phyloP scores from a whole-genome alignment of 2,329 filamentous ascomycete genomes.

The Biscogniauxia mediterranea region DNA sequence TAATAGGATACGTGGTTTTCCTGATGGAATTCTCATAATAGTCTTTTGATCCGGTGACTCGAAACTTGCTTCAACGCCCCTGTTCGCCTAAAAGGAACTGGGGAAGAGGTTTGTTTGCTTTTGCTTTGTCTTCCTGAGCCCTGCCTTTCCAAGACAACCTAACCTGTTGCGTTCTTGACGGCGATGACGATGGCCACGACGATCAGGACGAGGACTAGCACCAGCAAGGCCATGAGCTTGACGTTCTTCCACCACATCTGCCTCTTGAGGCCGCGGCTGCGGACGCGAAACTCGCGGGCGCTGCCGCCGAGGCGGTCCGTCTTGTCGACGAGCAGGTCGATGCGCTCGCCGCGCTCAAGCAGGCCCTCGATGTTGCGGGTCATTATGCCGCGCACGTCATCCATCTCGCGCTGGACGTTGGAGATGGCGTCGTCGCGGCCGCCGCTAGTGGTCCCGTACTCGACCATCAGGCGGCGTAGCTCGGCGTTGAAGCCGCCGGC shows the following conservation, averaged over 20 bases:
- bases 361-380: conserved; percentile 91
- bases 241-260: conserved; percentile 99
- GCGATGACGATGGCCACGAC: conserved; percentile 55
- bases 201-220: conserved; percentile 63
- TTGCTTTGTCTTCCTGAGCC: neutral
- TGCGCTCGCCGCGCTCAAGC: conserved; percentile 85
- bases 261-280: conserved; percentile 81
- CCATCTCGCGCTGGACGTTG: conserved; percentile 85
- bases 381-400: conserved; percentile 90
- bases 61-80: too few relatives aligned
- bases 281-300: conserved; percentile 84
- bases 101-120: too few relatives aligned
- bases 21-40: too few relatives aligned
- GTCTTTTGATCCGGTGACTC: too few relatives aligned
- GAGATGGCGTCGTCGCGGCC: conserved; percentile 78
- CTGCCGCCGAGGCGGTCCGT: conserved; percentile 87
- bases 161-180: conserved; percentile 43
- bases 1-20: too few relatives aligned
- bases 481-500: conserved; percentile 82
- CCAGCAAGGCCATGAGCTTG: conserved; percentile 82
- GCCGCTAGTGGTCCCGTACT: conserved; percentile 76
- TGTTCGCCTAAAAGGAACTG: too few relatives aligned
- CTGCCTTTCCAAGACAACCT: neutral
- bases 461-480: conserved; percentile 74
- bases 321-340: conserved; percentile 94